Base-by-base conservation (phyloP, 2,329 filamentous ascomycete species). In the Xylariales sp. region DNA sequence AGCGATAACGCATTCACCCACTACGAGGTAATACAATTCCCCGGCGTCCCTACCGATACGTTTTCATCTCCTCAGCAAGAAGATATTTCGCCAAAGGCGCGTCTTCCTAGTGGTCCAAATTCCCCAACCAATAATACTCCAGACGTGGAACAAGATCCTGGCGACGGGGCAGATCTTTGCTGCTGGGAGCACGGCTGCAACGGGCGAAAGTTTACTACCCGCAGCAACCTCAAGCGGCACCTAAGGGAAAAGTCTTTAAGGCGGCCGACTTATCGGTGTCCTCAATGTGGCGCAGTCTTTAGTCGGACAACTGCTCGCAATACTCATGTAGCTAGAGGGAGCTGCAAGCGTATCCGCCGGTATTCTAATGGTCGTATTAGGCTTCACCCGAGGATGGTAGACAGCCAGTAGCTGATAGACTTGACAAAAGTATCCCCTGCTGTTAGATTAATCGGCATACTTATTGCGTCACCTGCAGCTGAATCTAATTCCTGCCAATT, bases 111-210 rank as follows among this genome's bases (percentile, higher is more conserved):
- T 25, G 23, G n/a, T 8, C 23, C 8, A 25, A 8, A 25, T 25
- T 8, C 23, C 8, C 23, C 23, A n/a, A n/a, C 23, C n/a, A 8
- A 8, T 25, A n/a, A 8, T 25, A n/a, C 23, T n/a, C 23, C 23
- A 8, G 8, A n/a, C 23, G n/a, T n/a, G 23, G 23, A n/a, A 25
- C 23, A 25, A 18, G 19, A 33, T 5, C 17, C 5, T 20, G 18
- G 18, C 16, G 17, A 33, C 19, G 31, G 17, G 17, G 19, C 6
- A 14, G 15, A 13, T 19, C 31, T 21, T 23, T n/a, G 17, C 17
- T 96, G 91, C 63, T 97, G 88, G 87, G 90, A 96, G 44, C 91
- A 97, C 56, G 91, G 90, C 8, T 97, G 91, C 70, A 95, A 96
- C 54, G 91, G 91, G 15, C 82, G 90, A 20, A 86, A 95, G 55